These are phyloP conservation scores for Botrytis cinerea DNA, from an alignment of 2,329 filamentous ascomycete genomes.

Conservation along the genomic window DNA sequence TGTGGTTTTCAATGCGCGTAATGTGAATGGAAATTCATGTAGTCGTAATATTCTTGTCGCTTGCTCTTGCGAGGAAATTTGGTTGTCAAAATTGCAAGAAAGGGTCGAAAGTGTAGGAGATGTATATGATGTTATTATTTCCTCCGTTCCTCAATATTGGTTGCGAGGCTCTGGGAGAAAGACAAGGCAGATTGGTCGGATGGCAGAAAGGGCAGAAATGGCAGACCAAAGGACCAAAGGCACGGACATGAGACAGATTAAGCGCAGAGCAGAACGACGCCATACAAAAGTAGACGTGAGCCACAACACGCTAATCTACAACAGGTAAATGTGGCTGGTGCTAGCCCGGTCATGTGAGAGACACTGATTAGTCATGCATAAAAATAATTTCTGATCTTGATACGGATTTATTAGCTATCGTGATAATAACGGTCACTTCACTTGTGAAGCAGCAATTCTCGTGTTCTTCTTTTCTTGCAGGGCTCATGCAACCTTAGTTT, in stretches of 20 bases:
- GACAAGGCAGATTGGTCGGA: constrained; percentile 5
- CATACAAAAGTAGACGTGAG: neutral
- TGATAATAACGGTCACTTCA: neutral
- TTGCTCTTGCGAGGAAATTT: neutral
- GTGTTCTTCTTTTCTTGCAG: neutral
- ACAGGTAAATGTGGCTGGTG: neutral
- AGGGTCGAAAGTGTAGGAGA: neutral
- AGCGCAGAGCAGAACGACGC: neutral
- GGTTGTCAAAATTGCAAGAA: neutral
- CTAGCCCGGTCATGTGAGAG: neutral
- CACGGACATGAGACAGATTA: constrained; percentile 10
- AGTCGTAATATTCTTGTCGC: neutral
- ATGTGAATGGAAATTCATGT: neutral
- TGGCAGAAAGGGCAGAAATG: neutral
- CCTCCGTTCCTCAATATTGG: constrained; percentile 6
- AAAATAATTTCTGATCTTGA: neutral
- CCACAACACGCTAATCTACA: neutral
- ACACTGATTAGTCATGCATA: neutral
- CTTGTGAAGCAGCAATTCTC: neutral
- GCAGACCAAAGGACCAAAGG: constrained; percentile 6
- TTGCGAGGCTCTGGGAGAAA: constrained; percentile 6
- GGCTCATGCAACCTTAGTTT: neutral
- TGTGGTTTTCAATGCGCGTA: constrained; percentile 1
- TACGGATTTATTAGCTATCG: no score
- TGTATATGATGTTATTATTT: constrained; percentile 14